phyloP scores from a whole-genome alignment of 768 basidiomycete species.

The Tubosaeta sp. region DNA sequence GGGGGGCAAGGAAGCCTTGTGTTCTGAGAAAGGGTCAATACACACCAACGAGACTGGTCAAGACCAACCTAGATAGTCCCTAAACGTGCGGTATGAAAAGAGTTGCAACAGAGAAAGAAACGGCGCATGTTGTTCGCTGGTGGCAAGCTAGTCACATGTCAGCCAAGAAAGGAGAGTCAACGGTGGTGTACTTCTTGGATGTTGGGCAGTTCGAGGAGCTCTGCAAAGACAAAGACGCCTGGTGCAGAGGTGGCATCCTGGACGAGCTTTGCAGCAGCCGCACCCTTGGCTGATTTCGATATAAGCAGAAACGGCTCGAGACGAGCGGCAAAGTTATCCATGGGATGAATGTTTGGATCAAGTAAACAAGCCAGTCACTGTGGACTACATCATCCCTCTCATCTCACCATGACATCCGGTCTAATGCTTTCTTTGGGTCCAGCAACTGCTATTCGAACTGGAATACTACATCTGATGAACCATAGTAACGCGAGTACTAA shows the following conservation, averaged over 20 bases:
- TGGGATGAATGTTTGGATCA: constrained; percentile 19
- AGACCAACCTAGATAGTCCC: constrained; percentile 69
- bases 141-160: constrained; percentile 53
- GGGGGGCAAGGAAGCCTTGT: constrained; percentile 61
- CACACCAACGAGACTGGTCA: background rate
- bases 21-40: constrained; percentile 39
- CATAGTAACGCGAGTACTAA: no score
- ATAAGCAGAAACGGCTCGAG: constrained; percentile 90
- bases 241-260: constrained; percentile 83
- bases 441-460: no score
- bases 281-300: constrained; percentile 88
- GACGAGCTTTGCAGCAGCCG: constrained; percentile 85
- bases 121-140: constrained; percentile 57
- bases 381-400: no score
- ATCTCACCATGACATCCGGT: no score
- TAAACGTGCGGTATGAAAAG: constrained; percentile 87
- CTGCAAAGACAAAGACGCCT: constrained; percentile 89
- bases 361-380: background rate
- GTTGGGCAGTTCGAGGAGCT: constrained; percentile 76
- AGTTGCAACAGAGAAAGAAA: constrained; percentile 69
- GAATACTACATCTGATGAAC: no score
- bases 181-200: constrained; percentile 66
- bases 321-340: constrained; percentile 56
- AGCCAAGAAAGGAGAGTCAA: background rate
- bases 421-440: no score